These are phyloP conservation scores for Raddia guianensis DNA, from an alignment of 176 grass and related monocot species.

Conservation along the genomic window DNA sequence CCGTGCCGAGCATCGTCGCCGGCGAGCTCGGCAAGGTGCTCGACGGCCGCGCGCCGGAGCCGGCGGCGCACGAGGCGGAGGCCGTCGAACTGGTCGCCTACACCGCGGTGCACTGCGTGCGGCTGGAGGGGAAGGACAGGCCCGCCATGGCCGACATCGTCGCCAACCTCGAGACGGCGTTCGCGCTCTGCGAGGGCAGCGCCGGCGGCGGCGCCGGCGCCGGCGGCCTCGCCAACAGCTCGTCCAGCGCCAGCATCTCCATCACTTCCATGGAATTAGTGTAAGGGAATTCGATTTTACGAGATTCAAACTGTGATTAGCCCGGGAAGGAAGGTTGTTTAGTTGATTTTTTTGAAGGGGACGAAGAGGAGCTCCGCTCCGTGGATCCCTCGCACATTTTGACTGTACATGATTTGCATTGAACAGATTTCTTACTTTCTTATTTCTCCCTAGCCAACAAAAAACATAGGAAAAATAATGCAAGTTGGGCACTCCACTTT, in stretches of 20 bases:
- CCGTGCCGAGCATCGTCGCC: constrained; percentile 50
- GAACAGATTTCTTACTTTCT: background rate
- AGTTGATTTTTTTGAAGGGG: constrained; percentile 15
- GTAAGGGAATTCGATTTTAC: background rate
- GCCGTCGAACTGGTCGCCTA: constrained; percentile 80
- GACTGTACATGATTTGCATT: constrained; percentile 32
- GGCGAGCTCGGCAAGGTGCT: constrained; percentile 65
- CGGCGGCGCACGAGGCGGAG: constrained; percentile 56
- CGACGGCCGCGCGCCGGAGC: constrained; percentile 54
- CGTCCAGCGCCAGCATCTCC: constrained; percentile 63
- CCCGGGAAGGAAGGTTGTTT: constrained; percentile 39
- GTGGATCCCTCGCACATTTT: constrained; percentile 34
- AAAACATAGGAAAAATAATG: background rate
- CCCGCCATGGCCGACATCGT: constrained; percentile 78
- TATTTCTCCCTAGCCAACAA: background rate
- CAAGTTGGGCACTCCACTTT: background rate
- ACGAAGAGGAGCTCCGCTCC: background rate
- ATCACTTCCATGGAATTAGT: constrained; percentile 58
- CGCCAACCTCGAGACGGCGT: constrained; percentile 75
- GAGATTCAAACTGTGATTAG: constrained; percentile 45
- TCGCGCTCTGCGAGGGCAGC: constrained; percentile 67
- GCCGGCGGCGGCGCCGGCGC: background rate
- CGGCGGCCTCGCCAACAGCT: constrained; percentile 44
- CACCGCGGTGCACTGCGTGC: constrained; percentile 76
- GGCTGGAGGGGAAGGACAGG: constrained; percentile 67